Evolutionary conservation across 208 protist species (phyloP).

Genomic region (Trichomonas vaginalis): DNA sequence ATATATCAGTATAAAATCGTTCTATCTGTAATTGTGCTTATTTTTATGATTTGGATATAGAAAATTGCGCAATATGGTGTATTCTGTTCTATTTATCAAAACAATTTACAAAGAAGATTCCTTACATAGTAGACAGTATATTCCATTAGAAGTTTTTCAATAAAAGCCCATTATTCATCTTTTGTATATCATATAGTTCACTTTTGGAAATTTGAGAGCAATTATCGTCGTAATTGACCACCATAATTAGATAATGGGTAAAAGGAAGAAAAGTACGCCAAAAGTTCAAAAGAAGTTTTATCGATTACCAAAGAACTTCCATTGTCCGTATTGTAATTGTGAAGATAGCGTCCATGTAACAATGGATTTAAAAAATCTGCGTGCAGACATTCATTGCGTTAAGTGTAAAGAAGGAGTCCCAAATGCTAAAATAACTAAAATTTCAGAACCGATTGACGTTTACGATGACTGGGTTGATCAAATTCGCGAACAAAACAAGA

Average conservation of each 20-base stretch:
- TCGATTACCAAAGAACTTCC: not conserved
- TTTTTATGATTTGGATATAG: too few relatives aligned
- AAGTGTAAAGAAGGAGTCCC: not conserved
- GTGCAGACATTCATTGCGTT: not conserved
- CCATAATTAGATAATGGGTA: not conserved
- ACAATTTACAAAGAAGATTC: too few relatives aligned
- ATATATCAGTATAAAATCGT: too few relatives aligned
- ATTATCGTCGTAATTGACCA: not conserved
- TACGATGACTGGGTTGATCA: not conserved
- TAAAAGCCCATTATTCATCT: too few relatives aligned
- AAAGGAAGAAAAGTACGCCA: not conserved
- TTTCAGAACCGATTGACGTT: not conserved
- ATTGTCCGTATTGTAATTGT: not conserved
- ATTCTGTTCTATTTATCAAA: too few relatives aligned
- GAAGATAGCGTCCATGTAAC: not conserved
- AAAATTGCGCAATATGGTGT: too few relatives aligned
- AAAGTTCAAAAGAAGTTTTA: slow-evolving; percentile 14
- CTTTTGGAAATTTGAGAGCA: not conserved
- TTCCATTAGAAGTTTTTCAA: too few relatives aligned
- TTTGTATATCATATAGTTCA: not conserved
- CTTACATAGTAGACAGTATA: too few relatives aligned
- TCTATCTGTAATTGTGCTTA: too few relatives aligned
- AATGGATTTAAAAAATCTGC: not conserved
- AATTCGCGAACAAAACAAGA: not conserved
- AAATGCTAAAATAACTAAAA: not conserved